Percentiles rank a stretch among this genome's conserved stretches.
These are phyloP conservation scores for Monosporascus sp. DNA, from an alignment of 2,329 filamentous ascomycete species.

Conservation along the genomic window DNA sequence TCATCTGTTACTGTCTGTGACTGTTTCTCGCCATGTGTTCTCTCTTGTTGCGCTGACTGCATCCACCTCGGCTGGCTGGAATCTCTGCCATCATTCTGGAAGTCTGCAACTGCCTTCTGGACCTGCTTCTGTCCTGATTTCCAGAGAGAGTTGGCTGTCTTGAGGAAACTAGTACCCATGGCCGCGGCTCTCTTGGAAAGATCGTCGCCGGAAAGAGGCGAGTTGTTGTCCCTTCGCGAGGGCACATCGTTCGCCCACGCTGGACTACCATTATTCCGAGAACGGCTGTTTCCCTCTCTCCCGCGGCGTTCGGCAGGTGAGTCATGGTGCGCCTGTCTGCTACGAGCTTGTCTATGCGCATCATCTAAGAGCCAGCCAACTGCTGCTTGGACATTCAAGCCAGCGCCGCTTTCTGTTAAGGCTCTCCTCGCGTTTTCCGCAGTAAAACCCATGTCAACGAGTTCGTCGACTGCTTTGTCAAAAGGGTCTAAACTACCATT, in stretches of 20 bases:
- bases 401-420: conserved; percentile 72
- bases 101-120: conserved; percentile 85
- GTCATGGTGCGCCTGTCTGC: conserved; percentile 56
- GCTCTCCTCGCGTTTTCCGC: conserved; percentile 77
- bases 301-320: conserved; percentile 36
- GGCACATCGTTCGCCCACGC: conserved; percentile 61
- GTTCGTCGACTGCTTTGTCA: conserved; percentile 77
- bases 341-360: conserved; percentile 77
- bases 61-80: conserved; percentile 91
- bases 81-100: conserved; percentile 67
- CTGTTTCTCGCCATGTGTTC: conserved; percentile 28
- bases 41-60: conserved; percentile 61
- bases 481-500: conserved; percentile 50
- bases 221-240: conserved; percentile 47
- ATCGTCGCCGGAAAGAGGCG: conserved; percentile 60
- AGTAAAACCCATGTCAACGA: conserved; percentile 93
- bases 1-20: conserved; percentile 56
- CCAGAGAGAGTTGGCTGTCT: conserved; percentile 93
- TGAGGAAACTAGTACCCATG: conserved; percentile 78
- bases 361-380: conserved; percentile 88
- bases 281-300: conserved; percentile 29
- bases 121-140: conserved; percentile 91
- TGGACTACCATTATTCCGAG: conserved; percentile 39
- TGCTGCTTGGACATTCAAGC: conserved; percentile 76
- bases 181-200: conserved; percentile 76